Evolutionary conservation across 129 eudicot genomes (phyloP).

Genomic region (Ambrosia trifida): DNA sequence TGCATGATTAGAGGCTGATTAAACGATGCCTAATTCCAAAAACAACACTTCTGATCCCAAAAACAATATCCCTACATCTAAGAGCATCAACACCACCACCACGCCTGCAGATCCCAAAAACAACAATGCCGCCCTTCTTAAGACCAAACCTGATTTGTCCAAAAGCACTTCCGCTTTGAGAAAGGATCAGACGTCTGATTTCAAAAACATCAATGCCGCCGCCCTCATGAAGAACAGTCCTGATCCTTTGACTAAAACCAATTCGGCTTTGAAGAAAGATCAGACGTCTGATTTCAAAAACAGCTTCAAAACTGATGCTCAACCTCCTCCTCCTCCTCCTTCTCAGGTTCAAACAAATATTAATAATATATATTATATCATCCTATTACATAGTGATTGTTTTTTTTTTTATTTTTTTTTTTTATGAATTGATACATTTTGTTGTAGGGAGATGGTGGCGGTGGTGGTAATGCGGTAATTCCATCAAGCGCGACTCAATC

Average conservation of each 20-base stretch:
- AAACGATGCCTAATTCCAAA: constrained; percentile 41
- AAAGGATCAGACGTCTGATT: constrained; percentile 16
- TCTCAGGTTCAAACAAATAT: constrained; percentile 20
- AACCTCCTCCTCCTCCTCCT: neutral
- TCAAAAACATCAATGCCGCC: constrained; percentile 24
- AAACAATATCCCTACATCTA: neutral
- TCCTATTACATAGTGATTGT: no score
- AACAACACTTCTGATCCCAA: constrained; percentile 22
- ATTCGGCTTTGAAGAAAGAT: no score
- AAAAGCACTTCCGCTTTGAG: constrained; percentile 27
- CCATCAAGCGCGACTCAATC: constrained; percentile 33
- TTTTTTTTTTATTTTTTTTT: no score
- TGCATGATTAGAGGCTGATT: neutral
- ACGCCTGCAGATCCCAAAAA: neutral
- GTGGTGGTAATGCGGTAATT: constrained; percentile 37
- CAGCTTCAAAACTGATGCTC: no score
- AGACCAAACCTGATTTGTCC: constrained; percentile 20
- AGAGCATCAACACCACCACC: neutral
- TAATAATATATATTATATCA: no score
- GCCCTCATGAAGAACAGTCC: neutral
- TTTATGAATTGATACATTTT: constrained; percentile 1
- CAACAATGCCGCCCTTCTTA: neutral
- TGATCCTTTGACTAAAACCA: no score
- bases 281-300: no score
- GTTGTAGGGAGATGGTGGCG: constrained; percentile 42